phyloP scores from a whole-genome alignment of 140 eudicot genomes.

The Bidens hawaiensis region DNA sequence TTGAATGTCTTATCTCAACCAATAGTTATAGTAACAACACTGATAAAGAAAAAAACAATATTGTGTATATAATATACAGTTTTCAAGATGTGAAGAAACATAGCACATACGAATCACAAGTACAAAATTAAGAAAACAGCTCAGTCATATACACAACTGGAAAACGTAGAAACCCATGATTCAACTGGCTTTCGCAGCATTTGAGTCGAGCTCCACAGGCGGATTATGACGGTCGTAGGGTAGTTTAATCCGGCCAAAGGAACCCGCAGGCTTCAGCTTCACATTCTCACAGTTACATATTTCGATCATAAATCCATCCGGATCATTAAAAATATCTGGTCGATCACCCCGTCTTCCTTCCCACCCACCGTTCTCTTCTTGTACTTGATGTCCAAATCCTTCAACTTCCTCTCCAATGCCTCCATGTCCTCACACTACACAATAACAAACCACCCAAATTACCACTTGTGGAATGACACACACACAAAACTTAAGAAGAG shows the following conservation, averaged over 20 bases:
- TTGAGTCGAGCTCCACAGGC: conserved; percentile 37
- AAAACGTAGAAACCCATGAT: not conserved
- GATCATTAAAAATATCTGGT: conserved; percentile 86
- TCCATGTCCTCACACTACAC: conserved; percentile 75
- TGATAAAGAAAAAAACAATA: too few species aligned
- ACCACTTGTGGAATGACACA: too few species aligned
- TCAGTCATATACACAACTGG: not conserved
- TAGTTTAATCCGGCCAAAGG: conserved; percentile 42
- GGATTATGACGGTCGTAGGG: conserved; percentile 67
- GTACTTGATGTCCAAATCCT: conserved; percentile 50
- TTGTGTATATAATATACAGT: too few species aligned
- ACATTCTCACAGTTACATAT: conserved; percentile 85
- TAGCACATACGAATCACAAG: not conserved
- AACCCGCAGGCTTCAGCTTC: conserved; percentile 60
- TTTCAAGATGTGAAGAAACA: not conserved
- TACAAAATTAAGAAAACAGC: not conserved
- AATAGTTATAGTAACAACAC: too few species aligned
- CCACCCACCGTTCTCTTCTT: conserved; percentile 73
- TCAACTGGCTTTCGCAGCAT: conserved; percentile 31
- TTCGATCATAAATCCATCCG: conserved; percentile 88
- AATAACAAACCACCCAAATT: not conserved
- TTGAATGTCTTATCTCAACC: too few species aligned
- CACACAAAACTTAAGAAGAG: too few species aligned
- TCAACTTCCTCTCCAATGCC: conserved; percentile 57
- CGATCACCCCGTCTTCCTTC: conserved; percentile 53